Percentiles rank a stretch among this genome's conserved stretches.
These are phyloP conservation scores for Deinandra increscens DNA, from an alignment of 129 eudicot genomes.

Conservation along the genomic window DNA sequence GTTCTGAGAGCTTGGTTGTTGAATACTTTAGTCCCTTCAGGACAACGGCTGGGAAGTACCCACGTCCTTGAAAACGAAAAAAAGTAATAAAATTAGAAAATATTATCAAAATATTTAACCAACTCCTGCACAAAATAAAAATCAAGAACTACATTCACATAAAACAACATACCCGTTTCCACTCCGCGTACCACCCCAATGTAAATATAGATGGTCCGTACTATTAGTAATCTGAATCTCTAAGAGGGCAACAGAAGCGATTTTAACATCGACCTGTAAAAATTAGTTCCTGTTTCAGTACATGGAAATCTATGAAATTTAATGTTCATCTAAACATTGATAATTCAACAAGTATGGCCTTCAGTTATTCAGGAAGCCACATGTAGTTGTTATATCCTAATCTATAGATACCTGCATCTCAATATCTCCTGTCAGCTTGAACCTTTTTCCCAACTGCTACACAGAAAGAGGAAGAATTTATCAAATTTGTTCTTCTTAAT, in stretches of 20 bases:
- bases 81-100: constrained; percentile 5
- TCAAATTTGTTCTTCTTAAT: constrained; percentile 16
- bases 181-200: constrained; percentile 71
- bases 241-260: constrained; percentile 41
- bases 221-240: constrained; percentile 59
- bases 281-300: constrained; percentile 17
- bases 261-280: constrained; percentile 56
- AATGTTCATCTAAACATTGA: background rate
- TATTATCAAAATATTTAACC: background rate
- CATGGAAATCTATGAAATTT: constrained; percentile 11
- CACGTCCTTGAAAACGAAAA: constrained; percentile 44
- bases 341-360: constrained; percentile 2
- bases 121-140: constrained; percentile 6
- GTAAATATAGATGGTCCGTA: constrained; percentile 52
- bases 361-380: constrained; percentile 5
- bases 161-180: constrained; percentile 49
- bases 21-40: constrained; percentile 68
- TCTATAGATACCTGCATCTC: constrained; percentile 70
- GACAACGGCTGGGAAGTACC: constrained; percentile 64
- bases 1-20: constrained; percentile 82
- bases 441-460: constrained; percentile 61
- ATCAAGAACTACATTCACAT: constrained; percentile 8
- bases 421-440: constrained; percentile 61
- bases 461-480: constrained; percentile 23
- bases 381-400: constrained; percentile 1